Evolutionary conservation across 2,329 filamentous ascomycete genomes (phyloP).

Genomic region (Moelleriella libera): DNA sequence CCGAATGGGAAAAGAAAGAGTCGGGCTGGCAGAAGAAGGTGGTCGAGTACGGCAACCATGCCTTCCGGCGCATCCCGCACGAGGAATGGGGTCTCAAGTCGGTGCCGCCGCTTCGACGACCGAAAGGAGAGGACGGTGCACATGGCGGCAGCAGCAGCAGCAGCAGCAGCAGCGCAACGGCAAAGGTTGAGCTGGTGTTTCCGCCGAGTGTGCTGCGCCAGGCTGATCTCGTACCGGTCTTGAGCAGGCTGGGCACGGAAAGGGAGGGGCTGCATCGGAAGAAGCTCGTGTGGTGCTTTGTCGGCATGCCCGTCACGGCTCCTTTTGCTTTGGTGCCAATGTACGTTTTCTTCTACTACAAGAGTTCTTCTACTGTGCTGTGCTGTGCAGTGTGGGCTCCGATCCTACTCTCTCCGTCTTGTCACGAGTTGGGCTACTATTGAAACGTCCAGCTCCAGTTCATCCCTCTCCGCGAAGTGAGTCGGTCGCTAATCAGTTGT

Average conservation of each 20-base stretch:
- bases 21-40: conserved; percentile 77
- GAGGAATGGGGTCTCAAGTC: conserved; percentile 98
- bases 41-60: conserved; percentile 73
- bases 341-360: conserved; percentile 34
- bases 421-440: too few species aligned
- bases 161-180: too few species aligned
- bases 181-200: conserved; percentile 59
- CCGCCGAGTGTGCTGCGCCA: conserved; percentile 56
- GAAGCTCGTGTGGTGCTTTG: conserved; percentile 66
- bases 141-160: too few species aligned
- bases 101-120: conserved; percentile 63
- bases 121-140: conserved; percentile 32
- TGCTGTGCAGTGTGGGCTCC: too few species aligned
- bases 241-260: conserved; percentile 63
- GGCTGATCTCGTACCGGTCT: conserved; percentile 47
- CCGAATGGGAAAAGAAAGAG: conserved; percentile 81
- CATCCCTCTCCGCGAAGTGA: too few species aligned
- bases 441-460: too few species aligned
- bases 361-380: too few species aligned
- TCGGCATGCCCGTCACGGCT: conserved; percentile 69
- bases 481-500: too few species aligned
- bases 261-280: conserved; percentile 63
- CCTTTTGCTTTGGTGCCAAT: conserved; percentile 77
- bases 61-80: conserved; percentile 77
- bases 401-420: too few species aligned